These are phyloP conservation scores for Salicornia ramosissima DNA, from an alignment of 148 eudicot genomes.

Conservation along the genomic window DNA sequence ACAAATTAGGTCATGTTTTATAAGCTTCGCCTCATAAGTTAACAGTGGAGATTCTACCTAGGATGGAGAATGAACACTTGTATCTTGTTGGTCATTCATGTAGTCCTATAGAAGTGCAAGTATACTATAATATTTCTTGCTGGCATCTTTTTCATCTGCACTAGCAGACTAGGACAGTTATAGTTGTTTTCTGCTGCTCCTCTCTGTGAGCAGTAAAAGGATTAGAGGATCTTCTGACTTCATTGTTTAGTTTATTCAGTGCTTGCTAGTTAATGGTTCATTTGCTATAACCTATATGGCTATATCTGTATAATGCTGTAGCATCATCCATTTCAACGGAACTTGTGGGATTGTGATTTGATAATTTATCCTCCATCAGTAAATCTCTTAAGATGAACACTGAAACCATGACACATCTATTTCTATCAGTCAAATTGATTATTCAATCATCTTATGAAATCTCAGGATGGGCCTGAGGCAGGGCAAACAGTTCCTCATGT, in stretches of 20 bases:
- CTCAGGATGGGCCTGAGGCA: conserved; percentile 88
- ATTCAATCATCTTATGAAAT: conserved; percentile 2
- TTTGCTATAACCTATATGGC: background rate
- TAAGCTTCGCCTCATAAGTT: too few relatives aligned
- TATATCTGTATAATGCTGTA: background rate
- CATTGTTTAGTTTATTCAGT: background rate
- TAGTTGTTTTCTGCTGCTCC: background rate
- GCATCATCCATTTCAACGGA: background rate
- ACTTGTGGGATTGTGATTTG: background rate
- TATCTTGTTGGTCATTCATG: too few relatives aligned
- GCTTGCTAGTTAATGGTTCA: background rate
- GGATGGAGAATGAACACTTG: too few relatives aligned
- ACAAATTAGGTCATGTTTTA: too few relatives aligned
- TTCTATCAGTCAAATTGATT: background rate
- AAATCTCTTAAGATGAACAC: too few relatives aligned
- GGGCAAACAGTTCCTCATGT: conserved; percentile 93
- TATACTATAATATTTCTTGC: too few relatives aligned
- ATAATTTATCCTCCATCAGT: too few relatives aligned
- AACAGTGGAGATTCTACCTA: too few relatives aligned
- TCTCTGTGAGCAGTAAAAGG: background rate
- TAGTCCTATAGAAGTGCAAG: too few relatives aligned
- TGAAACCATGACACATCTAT: too few relatives aligned
- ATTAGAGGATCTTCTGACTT: background rate
- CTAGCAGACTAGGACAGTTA: too few relatives aligned
- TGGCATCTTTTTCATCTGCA: too few relatives aligned